A percentile compares a stretch with the other conserved stretches of the same genome.
Conservation (phyloP, 495 filamentous ascomycete species). For the Aspergillus cristatus region DNA sequence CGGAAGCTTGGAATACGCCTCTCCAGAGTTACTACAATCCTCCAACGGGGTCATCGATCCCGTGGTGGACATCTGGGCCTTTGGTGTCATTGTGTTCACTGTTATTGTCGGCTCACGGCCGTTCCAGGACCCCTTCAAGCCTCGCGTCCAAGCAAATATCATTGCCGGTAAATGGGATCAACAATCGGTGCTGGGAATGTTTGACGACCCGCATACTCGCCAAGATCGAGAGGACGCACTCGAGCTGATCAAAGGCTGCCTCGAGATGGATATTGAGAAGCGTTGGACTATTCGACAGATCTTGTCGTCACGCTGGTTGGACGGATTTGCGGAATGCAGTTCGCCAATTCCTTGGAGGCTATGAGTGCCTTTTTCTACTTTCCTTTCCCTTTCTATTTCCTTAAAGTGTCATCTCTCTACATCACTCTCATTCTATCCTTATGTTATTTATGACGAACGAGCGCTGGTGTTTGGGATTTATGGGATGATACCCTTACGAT, state of each 20-base stretch:
- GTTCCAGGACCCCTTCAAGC: conserved; percentile 53
- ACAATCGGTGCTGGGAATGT: conserved; percentile 36
- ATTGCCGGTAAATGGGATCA: conserved; percentile 51
- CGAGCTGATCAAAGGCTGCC: conserved; percentile 42
- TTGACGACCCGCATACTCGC: conserved; percentile 9
- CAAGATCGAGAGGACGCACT: conserved; percentile 34
- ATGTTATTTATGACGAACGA: no score
- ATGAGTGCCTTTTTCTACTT: conserved; percentile 8
- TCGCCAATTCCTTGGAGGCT: conserved; percentile 29
- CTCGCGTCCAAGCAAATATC: conserved; percentile 53
- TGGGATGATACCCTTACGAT: no score
- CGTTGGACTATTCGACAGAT: conserved; percentile 46
- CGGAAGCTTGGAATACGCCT: conserved; percentile 60
- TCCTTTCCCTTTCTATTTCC: neutral
- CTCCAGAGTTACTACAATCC: conserved; percentile 49
- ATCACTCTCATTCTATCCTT: no score
- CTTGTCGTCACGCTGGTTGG: conserved; percentile 50
- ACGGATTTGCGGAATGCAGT: conserved; percentile 19
- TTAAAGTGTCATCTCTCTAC: no score
- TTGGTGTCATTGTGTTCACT: conserved; percentile 56
- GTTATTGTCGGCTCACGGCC: conserved; percentile 58
- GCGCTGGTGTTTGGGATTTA: conserved; percentile 16
- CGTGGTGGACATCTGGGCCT: conserved; percentile 65
- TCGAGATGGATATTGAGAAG: conserved; percentile 40
- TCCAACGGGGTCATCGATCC: conserved; percentile 39